phyloP scores from a whole-genome alignment of 768 basidiomycete genomes.

The Leccinum ochraceum region DNA sequence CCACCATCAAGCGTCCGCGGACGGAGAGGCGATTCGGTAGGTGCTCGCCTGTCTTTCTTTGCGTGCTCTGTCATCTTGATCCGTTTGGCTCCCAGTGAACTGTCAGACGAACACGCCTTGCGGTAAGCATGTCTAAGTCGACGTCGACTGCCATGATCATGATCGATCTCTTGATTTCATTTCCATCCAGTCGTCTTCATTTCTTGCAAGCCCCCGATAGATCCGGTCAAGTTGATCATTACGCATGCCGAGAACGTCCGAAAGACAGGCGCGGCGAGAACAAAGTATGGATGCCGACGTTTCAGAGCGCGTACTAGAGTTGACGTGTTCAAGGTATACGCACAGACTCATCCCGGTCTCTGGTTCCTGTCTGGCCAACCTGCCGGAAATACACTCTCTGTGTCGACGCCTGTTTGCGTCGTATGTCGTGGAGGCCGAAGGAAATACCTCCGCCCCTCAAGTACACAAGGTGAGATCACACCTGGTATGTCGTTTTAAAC shows the following conservation, averaged over 20 bases:
- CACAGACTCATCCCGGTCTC: slow-evolving; percentile 74
- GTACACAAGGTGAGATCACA: slow-evolving; percentile 43
- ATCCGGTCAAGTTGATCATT: slow-evolving; percentile 69
- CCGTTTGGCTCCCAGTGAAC: slow-evolving; percentile 48
- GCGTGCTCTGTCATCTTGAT: not conserved
- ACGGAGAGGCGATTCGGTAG: slow-evolving; percentile 66
- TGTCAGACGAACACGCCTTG: slow-evolving; percentile 81
- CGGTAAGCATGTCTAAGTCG: slow-evolving; percentile 40
- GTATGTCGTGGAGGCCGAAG: slow-evolving; percentile 51
- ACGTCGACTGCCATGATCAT: not conserved
- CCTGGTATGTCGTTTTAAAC: not conserved
- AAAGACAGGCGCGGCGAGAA: slow-evolving; percentile 61
- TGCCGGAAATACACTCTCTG: slow-evolving; percentile 65
- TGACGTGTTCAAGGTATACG: slow-evolving; percentile 49
- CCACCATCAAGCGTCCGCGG: slow-evolving; percentile 65
- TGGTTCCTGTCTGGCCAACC: slow-evolving; percentile 64
- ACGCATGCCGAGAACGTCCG: slow-evolving; percentile 64
- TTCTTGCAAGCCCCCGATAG: slow-evolving; percentile 74
- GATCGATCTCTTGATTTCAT: slow-evolving; percentile 1
- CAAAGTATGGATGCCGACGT: slow-evolving; percentile 46
- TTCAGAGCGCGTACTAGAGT: not conserved
- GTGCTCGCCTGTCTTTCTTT: slow-evolving; percentile 15
- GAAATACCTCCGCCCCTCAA: slow-evolving; percentile 25
- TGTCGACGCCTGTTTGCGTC: slow-evolving; percentile 54
- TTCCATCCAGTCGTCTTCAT: slow-evolving; percentile 66